A percentile compares a stretch with the other conserved stretches of the same genome.
Evolutionary conservation across 306 rosid genomes (phyloP).

Genomic region (Oxytropis ochrocephala): DNA sequence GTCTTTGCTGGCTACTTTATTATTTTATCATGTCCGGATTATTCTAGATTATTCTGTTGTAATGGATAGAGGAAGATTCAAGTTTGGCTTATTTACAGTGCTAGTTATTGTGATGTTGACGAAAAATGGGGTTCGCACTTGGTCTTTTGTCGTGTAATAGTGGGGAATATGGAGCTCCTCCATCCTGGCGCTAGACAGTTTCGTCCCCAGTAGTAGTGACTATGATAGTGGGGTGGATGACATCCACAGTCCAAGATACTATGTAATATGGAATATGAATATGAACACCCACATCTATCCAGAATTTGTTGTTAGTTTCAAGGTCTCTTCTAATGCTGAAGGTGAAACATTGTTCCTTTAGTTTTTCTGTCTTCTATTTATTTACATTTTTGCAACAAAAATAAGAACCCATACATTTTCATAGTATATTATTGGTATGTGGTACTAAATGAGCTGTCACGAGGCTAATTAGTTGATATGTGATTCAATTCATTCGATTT

Average conservation of each 20-base stretch:
- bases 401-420: background rate
- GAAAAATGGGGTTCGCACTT: conserved; percentile 68
- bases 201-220: conserved; percentile 66
- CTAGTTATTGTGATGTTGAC: conserved; percentile 69
- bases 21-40: conserved; percentile 2
- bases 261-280: conserved; percentile 73
- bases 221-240: conserved; percentile 90
- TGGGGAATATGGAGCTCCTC: conserved; percentile 77
- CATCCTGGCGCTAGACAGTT: conserved; percentile 52
- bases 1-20: background rate
- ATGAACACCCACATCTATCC: conserved; percentile 76
- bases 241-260: conserved; percentile 52
- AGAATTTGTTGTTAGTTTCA: conserved; percentile 77
- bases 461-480: conserved; percentile 19
- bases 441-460: conserved; percentile 9
- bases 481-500: conserved; percentile 4
- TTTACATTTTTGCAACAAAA: background rate
- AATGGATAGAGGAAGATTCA: conserved; percentile 26
- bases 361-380: background rate
- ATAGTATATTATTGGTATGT: background rate
- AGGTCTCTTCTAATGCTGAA: conserved; percentile 43
- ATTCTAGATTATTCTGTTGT: background rate
- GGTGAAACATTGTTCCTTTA: conserved; percentile 49
- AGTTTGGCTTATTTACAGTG: conserved; percentile 53
- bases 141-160: conserved; percentile 71